Base-by-base conservation (phyloP, 495 filamentous ascomycete genomes). In the Aspergillus baeticus region DNA sequence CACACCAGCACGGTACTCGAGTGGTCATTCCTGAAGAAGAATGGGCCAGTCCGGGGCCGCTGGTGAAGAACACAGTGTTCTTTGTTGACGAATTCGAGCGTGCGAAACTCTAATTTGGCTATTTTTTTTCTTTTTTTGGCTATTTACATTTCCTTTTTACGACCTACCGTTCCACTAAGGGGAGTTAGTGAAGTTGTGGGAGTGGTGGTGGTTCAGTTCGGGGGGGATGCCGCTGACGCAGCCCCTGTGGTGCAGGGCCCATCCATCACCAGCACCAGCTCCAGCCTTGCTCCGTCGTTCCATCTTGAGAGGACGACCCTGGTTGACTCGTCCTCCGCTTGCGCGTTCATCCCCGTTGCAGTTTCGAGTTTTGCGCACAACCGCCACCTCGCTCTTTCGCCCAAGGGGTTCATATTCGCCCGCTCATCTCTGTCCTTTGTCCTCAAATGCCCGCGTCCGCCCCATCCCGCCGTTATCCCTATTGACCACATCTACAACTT, bases 241-340 rank as follows among this genome's bases (percentile, higher is more conserved):
- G 67, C 70, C 70, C 70, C 69, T 76, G 70, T 68, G 67, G 64
- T 70, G 73, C 69, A 74, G 73, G 70, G 70, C 66, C 69, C 73
- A 71, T 69, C 66, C 68, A 54, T 63, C 69, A 64, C 63, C 57
- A 53, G 15, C 39, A 39, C 52, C 55, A 48, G 26, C 53, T 51
- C 54, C 58, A 48, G 31, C 43, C 35, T 48, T 58, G 41, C 37
- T 58, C 46, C 49, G 59, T 47, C 57, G 51, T 52, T 60, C 54
- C 50, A 55, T 55, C 50, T 53, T 57, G 50, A 37, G 54, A 58
- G 46, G 46, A 35, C 47, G 45, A 48, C 51, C 58, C 37, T 44
- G 53, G 41, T 17, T 57, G 54, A 53, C 51, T 55, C 56, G 20
- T 45, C 54, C 46, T 50, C 46, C 37, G 29, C 54, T 50, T 57